These are phyloP conservation scores for Cyberlindnera mrakii DNA, from an alignment of 805 yeast genomes.

Conservation along the genomic window DNA sequence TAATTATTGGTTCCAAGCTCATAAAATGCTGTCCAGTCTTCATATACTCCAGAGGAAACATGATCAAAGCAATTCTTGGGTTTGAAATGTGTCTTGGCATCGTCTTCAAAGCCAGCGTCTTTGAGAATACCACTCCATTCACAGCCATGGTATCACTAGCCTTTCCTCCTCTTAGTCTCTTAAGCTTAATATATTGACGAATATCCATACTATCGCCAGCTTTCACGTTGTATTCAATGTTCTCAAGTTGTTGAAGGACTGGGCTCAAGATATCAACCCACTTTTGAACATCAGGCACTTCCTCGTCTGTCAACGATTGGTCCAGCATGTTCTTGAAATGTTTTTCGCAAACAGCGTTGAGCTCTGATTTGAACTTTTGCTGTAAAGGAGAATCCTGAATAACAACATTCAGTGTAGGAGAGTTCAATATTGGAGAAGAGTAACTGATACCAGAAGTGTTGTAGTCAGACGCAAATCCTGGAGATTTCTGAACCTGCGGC, in stretches of 20 bases:
- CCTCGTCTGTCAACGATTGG: conserved; percentile 61
- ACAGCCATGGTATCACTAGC: conserved; percentile 54
- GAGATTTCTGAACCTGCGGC: conserved; percentile 17
- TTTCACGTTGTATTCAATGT: conserved; percentile 51
- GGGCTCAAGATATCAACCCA: conserved; percentile 56
- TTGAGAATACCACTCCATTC: conserved; percentile 82
- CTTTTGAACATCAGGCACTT: conserved; percentile 37
- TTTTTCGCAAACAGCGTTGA: conserved; percentile 30
- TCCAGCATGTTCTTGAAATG: conserved; percentile 47
- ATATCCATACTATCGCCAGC: conserved; percentile 77
- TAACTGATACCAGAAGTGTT: neutral
- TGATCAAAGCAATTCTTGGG: conserved; percentile 76
- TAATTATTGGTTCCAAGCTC: conserved; percentile 74
- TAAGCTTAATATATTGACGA: conserved; percentile 82
- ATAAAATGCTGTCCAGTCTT: conserved; percentile 73
- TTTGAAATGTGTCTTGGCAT: conserved; percentile 62
- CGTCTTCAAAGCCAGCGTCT: conserved; percentile 67
- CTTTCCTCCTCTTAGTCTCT: conserved; percentile 72
- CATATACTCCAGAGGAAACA: conserved; percentile 85
- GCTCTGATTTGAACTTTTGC: conserved; percentile 17
- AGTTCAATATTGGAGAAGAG: conserved; percentile 1
- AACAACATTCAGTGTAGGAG: conserved; percentile 2
- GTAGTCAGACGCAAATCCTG: neutral
- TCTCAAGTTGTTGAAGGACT: conserved; percentile 49
- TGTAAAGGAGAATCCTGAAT: neutral